These are phyloP conservation scores for Penicillium desertorum DNA, from an alignment of 495 filamentous ascomycete genomes.

Conservation along the genomic window DNA sequence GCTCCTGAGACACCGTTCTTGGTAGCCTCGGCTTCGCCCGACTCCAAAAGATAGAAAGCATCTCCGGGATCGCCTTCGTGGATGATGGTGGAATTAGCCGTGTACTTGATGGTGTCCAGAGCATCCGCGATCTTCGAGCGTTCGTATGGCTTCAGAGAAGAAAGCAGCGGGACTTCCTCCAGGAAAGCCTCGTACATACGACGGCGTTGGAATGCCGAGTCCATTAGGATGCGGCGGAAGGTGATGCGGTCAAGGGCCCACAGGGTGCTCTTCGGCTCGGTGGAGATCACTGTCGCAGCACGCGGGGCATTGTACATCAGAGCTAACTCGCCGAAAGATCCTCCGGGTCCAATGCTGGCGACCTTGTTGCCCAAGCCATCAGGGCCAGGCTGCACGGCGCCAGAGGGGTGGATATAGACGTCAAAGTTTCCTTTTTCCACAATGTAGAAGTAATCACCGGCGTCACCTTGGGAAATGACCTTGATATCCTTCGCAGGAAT, in stretches of 20 bases:
- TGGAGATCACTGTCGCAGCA: conserved; percentile 91
- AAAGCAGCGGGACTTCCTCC: conserved; percentile 91
- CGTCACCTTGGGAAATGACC: conserved; percentile 94
- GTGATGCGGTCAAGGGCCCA: conserved; percentile 96
- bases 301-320: conserved; percentile 98
- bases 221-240: conserved; percentile 97
- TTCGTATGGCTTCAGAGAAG: conserved; percentile 82
- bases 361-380: conserved; percentile 86
- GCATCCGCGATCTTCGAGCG: conserved; percentile 96
- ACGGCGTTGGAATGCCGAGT: conserved; percentile 91
- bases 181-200: conserved; percentile 97
- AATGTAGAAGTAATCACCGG: conserved; percentile 96
- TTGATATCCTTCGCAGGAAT: conserved; percentile 95
- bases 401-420: conserved; percentile 82
- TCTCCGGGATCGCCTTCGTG: conserved; percentile 87
- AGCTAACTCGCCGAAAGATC: conserved; percentile 96
- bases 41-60: conserved; percentile 88
- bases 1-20: conserved; percentile 63
- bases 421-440: conserved; percentile 91
- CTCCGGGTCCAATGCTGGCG: conserved; percentile 77
- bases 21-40: conserved; percentile 82
- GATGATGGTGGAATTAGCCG: conserved; percentile 80
- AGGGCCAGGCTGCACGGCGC: conserved; percentile 74
- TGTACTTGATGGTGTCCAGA: conserved; percentile 83
- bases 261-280: conserved; percentile 73